phyloP scores from a whole-genome alignment of 495 filamentous ascomycete species.

The Hypoxylon crocopeplum region DNA sequence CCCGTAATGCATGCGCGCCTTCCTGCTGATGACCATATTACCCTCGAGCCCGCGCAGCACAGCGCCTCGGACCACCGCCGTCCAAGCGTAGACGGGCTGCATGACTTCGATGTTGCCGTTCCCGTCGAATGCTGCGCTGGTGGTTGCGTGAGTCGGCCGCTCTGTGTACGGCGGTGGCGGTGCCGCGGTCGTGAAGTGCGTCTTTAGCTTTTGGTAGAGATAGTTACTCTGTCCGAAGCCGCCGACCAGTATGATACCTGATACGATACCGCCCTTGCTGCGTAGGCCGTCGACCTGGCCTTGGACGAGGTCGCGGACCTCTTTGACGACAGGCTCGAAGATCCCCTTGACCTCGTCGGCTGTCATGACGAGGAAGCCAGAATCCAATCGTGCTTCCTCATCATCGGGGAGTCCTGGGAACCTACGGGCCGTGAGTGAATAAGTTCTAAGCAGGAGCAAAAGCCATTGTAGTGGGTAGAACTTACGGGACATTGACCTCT shows the following conservation, averaged over 20 bases:
- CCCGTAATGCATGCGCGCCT: constrained; percentile 77
- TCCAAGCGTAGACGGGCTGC: constrained; percentile 80
- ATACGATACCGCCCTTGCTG: constrained; percentile 67
- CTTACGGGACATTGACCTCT: constrained; percentile 70
- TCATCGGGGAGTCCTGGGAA: constrained; percentile 77
- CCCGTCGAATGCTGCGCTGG: constrained; percentile 43
- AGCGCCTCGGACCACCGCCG: constrained; percentile 73
- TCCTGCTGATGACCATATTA: constrained; percentile 71
- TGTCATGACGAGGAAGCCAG: constrained; percentile 69
- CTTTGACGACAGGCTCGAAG: constrained; percentile 70
- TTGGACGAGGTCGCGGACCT: constrained; percentile 66
- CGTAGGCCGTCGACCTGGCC: constrained; percentile 67
- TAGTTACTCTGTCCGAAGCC: constrained; percentile 74
- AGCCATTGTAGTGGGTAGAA: background rate
- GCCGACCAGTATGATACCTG: constrained; percentile 71
- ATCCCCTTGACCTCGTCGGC: constrained; percentile 66
- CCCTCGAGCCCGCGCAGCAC: constrained; percentile 73
- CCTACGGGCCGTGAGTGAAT: constrained; percentile 23
- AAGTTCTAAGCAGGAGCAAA: background rate
- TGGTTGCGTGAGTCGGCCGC: constrained; percentile 62
- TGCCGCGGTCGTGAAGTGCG: constrained; percentile 67
- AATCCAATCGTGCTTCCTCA: constrained; percentile 64
- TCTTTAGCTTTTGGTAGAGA: constrained; percentile 68
- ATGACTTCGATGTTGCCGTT: constrained; percentile 70
- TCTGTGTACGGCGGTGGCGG: constrained; percentile 73